Conservation (phyloP, 257 asterid genomes). For the Rhazya stricta region DNA sequence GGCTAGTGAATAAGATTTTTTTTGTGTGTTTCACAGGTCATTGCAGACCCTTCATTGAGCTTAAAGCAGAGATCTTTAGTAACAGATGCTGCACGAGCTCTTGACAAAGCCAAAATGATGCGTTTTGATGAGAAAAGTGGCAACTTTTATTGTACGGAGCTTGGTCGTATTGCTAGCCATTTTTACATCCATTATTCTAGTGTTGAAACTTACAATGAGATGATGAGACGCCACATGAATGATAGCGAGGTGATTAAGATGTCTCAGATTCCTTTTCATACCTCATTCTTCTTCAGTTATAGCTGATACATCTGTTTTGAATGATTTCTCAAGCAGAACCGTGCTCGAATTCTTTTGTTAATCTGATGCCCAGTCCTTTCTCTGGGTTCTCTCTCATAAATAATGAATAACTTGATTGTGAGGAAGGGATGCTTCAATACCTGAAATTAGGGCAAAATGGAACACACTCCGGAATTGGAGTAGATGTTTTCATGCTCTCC, state of each 20-base stretch:
- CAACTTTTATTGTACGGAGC: slow-evolving; percentile 95
- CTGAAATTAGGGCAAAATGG: background rate
- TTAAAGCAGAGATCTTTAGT: slow-evolving; percentile 88
- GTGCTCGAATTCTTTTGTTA: background rate
- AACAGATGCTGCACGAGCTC: slow-evolving; percentile 93
- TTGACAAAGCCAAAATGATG: slow-evolving; percentile 99
- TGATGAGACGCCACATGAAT: slow-evolving; percentile 89
- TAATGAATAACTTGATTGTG: background rate
- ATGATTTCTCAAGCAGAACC: background rate
- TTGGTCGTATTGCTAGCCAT: slow-evolving; percentile 99
- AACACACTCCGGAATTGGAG: background rate
- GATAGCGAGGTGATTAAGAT: slow-evolving; percentile 77
- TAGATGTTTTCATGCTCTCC: background rate
- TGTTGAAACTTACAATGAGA: slow-evolving; percentile 90
- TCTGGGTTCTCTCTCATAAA: background rate
- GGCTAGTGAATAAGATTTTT: background rate
- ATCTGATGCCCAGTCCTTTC: background rate
- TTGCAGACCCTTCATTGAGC: slow-evolving; percentile 90
- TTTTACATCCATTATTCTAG: slow-evolving; percentile 95
- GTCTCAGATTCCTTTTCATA: slow-evolving; percentile 7
- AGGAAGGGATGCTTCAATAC: background rate
- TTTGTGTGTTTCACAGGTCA: slow-evolving; percentile 49
- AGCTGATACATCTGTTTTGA: background rate
- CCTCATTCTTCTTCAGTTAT: background rate
- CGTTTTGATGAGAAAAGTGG: slow-evolving; percentile 99